phyloP scores from a whole-genome alignment of 2,329 filamentous ascomycete genomes.

The Aureobasidium sp. region DNA sequence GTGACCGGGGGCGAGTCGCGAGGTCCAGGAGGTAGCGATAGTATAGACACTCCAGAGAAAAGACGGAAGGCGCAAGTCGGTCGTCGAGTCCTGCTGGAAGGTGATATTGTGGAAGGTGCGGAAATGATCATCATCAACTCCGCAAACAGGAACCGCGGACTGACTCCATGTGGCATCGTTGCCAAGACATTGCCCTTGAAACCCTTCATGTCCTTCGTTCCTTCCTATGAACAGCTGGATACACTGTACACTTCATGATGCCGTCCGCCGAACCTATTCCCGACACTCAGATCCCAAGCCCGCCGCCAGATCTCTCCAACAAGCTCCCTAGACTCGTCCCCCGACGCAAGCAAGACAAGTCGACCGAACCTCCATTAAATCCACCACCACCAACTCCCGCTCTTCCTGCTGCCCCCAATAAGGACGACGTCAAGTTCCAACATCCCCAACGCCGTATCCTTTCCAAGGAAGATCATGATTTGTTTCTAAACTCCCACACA shows the following conservation, averaged over 20 bases:
- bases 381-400: conserved; percentile 70
- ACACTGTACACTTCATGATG: not conserved
- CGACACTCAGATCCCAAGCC: conserved; percentile 49
- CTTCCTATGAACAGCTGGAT: not conserved
- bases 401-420: conserved; percentile 61
- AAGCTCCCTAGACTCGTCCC: conserved; percentile 62
- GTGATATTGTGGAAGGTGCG: not conserved
- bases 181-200: not conserved
- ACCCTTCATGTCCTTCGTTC: not conserved
- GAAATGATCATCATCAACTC: not conserved
- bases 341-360: conserved; percentile 48
- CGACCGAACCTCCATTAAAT: conserved; percentile 30
- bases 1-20: not conserved
- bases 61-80: not conserved
- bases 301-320: conserved; percentile 44
- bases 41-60: not conserved
- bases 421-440: conserved; percentile 48
- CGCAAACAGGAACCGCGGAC: not conserved
- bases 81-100: not conserved
- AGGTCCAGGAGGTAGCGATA: not conserved
- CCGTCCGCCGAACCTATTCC: conserved; percentile 76
- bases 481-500: conserved; percentile 72
- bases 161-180: not conserved
- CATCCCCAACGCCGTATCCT: conserved; percentile 73
- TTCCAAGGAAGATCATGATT: conserved; percentile 68